Evolutionary conservation across 768 basidiomycete species (phyloP), one percentile per base, ranked within the genome.

Genomic region (Lentinula aciculospora): DNA sequence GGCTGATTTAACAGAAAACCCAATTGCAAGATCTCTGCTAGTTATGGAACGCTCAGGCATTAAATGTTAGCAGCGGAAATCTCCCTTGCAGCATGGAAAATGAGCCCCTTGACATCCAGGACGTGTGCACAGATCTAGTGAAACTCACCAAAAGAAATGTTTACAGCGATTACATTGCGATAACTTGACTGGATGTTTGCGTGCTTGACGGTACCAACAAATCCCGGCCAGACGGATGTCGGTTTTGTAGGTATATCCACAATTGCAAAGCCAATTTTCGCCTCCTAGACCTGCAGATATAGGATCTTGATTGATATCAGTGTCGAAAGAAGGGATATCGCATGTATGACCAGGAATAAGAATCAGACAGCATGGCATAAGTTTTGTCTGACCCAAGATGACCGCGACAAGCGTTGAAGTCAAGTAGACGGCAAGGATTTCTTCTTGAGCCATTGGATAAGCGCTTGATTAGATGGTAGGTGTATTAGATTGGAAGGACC

Each of bases 381-480:
- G n/a, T n/a, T n/a, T n/a, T n/a, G n/a, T n/a, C n/a, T n/a, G n/a
- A n/a, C n/a, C n/a, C n/a, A n/a, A n/a, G n/a, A n/a, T n/a, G n/a
- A 40, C 47, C 37, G 46, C 39, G 40, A 3, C 21, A 27, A 59
- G 29, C 19, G 36, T 12, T 19, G 4, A n/a, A 51, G n/a, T 60
- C 56, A 28, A 0, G 2, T 21, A 63, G 40, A 9, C 23, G 3
- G 13, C 45, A 31, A 6, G 63, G 63, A 37, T 65, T n/a, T 65
- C 62, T 66, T 66, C 32, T 58, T 50, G 36, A 68, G 60, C 59
- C 57, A 66, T 39, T 58, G 63, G 28, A 62, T 59, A 17, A 61
- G 19, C 58, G 56, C 65, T 10, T 61, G 59, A 57, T 62, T 58
- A 21, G 58, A 61, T 19, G 10, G 17, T 17, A 7, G 17, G 10